These are phyloP conservation scores for Lactarius sp. DNA, from an alignment of 768 basidiomycete genomes.

Conservation along the genomic window DNA sequence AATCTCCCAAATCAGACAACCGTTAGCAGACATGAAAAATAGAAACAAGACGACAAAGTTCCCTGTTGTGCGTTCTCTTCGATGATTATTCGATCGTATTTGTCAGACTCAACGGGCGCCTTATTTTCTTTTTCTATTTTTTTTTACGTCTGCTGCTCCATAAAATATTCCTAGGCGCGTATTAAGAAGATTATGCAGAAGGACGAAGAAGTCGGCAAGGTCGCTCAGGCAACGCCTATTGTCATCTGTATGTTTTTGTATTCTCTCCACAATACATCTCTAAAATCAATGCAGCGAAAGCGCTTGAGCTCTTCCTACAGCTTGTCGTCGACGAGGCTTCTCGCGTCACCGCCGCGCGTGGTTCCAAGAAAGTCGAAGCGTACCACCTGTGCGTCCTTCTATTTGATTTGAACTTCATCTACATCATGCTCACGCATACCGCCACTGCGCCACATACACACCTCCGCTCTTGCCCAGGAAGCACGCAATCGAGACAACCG, in stretches of 20 bases:
- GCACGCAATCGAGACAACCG: constrained; percentile 81
- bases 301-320: constrained; percentile 86
- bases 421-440: neutral
- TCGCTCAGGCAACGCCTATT: constrained; percentile 92
- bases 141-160: neutral
- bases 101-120: neutral
- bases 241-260: constrained; percentile 76
- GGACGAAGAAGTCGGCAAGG: constrained; percentile 98
- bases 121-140: neutral
- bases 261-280: neutral
- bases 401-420: neutral
- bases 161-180: constrained; percentile 56
- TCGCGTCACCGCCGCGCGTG: constrained; percentile 72
- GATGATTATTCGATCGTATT: neutral
- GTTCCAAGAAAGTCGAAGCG: constrained; percentile 84
- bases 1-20: neutral
- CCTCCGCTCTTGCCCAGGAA: constrained; percentile 49
- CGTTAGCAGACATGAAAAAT: constrained; percentile 58
- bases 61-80: constrained; percentile 62
- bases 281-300: constrained; percentile 61
- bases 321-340: constrained; percentile 77
- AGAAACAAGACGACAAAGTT: constrained; percentile 91
- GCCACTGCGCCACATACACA: neutral
- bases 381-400: constrained; percentile 77
- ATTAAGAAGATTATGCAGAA: constrained; percentile 99